A percentile compares a stretch with the other conserved stretches of the same genome.
These are phyloP conservation scores for Epichloe coenophiala DNA, from an alignment of 2,329 filamentous ascomycete species.

Conservation along the genomic window DNA sequence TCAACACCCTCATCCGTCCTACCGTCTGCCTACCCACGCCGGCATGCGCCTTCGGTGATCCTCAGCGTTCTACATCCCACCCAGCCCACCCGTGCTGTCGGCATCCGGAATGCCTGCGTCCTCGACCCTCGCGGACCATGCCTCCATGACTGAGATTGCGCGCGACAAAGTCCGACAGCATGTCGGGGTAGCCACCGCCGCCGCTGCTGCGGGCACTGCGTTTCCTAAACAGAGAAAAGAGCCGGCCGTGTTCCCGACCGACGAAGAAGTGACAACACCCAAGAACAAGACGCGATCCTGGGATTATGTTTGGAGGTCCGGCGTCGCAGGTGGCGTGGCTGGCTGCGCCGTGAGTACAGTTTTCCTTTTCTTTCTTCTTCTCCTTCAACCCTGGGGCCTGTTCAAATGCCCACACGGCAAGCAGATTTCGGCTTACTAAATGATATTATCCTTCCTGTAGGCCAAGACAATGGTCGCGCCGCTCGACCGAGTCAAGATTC, in stretches of 20 bases:
- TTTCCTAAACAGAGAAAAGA: conserved; percentile 15
- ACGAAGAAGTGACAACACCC: conserved; percentile 33
- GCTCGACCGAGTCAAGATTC: conserved; percentile 94
- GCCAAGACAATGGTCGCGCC: conserved; percentile 93
- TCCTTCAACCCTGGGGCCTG: too few species aligned
- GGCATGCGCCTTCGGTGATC: conserved; percentile 10
- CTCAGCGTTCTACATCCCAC: conserved; percentile 6
- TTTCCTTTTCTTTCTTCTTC: not conserved
- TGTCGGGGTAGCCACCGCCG: conserved; percentile 6
- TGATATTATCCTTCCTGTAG: conserved; percentile 27
- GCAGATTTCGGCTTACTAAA: too few species aligned
- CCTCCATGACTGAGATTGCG: conserved; percentile 40
- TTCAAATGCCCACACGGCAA: too few species aligned
- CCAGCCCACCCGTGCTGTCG: not conserved
- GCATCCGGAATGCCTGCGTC: conserved; percentile 38
- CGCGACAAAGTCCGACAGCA: conserved; percentile 19
- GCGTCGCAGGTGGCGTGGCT: conserved; percentile 76
- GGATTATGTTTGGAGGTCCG: conserved; percentile 74
- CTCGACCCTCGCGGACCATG: conserved; percentile 42
- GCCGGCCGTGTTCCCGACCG: conserved; percentile 33
- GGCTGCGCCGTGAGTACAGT: conserved; percentile 66
- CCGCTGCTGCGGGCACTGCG: not conserved
- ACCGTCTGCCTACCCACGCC: not conserved
- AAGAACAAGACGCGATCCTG: conserved; percentile 48
- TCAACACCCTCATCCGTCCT: not conserved